Conservation (phyloP, 495 filamentous ascomycete species). For the Tetracladium marchalianum region DNA sequence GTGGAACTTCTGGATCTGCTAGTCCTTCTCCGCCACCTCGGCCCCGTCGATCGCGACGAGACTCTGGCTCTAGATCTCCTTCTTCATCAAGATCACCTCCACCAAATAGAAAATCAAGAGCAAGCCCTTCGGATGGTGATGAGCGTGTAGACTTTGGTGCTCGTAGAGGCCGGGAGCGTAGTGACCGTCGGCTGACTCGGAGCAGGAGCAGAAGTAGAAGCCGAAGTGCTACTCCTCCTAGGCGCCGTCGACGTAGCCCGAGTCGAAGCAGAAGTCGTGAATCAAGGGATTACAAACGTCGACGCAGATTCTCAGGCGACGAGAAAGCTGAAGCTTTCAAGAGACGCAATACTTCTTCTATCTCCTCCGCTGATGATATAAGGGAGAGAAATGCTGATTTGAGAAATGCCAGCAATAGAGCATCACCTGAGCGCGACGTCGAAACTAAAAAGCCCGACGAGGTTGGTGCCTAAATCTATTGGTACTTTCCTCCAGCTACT, state of each 20-base stretch:
- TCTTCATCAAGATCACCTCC: slow-evolving; percentile 1
- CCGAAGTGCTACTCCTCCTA: slow-evolving; percentile 21
- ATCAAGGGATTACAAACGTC: slow-evolving; percentile 34
- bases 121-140: slow-evolving; percentile 5
- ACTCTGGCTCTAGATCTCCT: slow-evolving; percentile 23
- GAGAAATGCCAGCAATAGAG: slow-evolving; percentile 40
- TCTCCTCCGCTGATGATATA: slow-evolving; percentile 21
- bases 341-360: slow-evolving; percentile 25
- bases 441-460: slow-evolving; percentile 23
- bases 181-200: slow-evolving; percentile 22
- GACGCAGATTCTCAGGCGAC: slow-evolving; percentile 43
- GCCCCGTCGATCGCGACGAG: slow-evolving; percentile 16
- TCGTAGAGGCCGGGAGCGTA: slow-evolving; percentile 15
- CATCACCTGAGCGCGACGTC: slow-evolving; percentile 14
- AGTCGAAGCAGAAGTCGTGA: slow-evolving; percentile 27
- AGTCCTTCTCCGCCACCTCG: slow-evolving; percentile 22
- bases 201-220: slow-evolving; percentile 19
- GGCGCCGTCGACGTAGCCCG: slow-evolving; percentile 32
- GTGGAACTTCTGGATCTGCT: slow-evolving; percentile 15
- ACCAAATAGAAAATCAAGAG: background rate
- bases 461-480: slow-evolving; percentile 33
- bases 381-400: slow-evolving; percentile 44
- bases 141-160: slow-evolving; percentile 1
- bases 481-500: slow-evolving; percentile 7
- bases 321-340: slow-evolving; percentile 19